Evolutionary conservation across 352 stramenopile species (phyloP), one percentile per base, ranked within the genome.

Genomic region (Globisporangium echinulatum): DNA sequence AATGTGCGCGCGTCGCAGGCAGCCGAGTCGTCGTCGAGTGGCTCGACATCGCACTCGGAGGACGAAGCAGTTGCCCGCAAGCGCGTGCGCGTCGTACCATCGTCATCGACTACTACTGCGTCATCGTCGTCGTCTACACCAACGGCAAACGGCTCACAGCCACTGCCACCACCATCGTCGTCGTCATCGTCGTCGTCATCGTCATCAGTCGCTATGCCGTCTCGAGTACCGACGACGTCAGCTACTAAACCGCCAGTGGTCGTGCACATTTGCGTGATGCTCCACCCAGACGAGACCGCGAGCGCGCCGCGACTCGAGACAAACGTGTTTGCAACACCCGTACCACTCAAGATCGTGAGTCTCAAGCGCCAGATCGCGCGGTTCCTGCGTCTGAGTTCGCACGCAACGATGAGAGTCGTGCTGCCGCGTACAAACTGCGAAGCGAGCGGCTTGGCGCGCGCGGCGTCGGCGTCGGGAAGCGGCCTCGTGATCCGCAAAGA

Each of bases 301-400:
- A 53, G 59, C 7, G 61, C 64, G 7, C 70, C 70, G 0, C 76
- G 69, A 43, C 65, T 93, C 49, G 60, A 71, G 54, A 71, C 75
- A 8, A 78, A 71, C 50, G 63, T 89, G 40, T 88, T 93, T 51
- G 72, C 69, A 8, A 91, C 82, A 33, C 79, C 70, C 25, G 66
- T 76, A 43, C 72, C 74, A 38, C 77, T 93, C 37, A 93, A 91
- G 58, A 72, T 93, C 39, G 63, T 71, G 17, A 80, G 88, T 33
- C 53, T 93, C 40, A 91, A 91, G 68, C 87, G 82, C 54, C 81
- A 91, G 54, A 61, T 93, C 4, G 67, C 62, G 15, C 60, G 62
- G 11, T 58, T 88, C 49, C 71, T 90, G 11, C 77, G 78, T 13
- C 51, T 90, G 33, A 59, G 74, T 33, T 69, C 62, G 33, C 62